These are phyloP conservation scores for Millerago galiae DNA, from an alignment of 805 yeast genomes.

Conservation along the genomic window DNA sequence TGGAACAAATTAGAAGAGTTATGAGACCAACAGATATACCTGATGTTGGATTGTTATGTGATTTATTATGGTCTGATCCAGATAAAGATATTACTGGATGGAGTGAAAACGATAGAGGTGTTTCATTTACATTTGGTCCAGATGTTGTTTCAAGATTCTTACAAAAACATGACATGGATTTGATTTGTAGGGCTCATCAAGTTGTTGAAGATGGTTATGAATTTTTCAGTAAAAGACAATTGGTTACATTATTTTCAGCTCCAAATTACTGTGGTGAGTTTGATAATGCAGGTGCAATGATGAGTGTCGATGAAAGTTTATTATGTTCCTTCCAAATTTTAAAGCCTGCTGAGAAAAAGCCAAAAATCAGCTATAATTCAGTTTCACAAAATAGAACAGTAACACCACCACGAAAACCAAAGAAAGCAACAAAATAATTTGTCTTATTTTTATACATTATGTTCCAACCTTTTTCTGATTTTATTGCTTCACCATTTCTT, in stretches of 20 bases:
- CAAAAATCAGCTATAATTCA: constrained; percentile 45
- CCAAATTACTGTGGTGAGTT: constrained; percentile 99
- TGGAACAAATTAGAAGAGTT: constrained; percentile 98
- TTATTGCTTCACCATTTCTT: no score
- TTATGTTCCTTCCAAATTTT: constrained; percentile 94
- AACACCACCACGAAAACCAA: constrained; percentile 54
- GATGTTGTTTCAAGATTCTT: constrained; percentile 94
- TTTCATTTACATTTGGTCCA: constrained; percentile 98
- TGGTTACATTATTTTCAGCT: constrained; percentile 92
- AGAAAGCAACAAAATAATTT: constrained; percentile 40
- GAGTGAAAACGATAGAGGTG: constrained; percentile 99
- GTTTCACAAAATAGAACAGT: constrained; percentile 43
- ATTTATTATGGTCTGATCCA: constrained; percentile 96
- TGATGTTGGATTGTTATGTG: constrained; percentile 94
- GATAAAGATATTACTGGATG: constrained; percentile 98
- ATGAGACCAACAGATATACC: constrained; percentile 99
- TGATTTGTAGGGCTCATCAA: constrained; percentile 97
- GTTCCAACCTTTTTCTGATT: no score
- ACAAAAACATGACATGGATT: constrained; percentile 96
- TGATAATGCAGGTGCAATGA: constrained; percentile 99
- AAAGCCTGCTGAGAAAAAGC: constrained; percentile 96
- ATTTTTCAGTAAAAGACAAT: constrained; percentile 91
- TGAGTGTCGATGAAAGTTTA: constrained; percentile 95
- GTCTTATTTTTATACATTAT: background rate
- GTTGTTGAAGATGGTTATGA: constrained; percentile 99